Evolutionary conservation across 2,329 filamentous ascomycete species (phyloP).

Genomic region (Dothideomycetes sp.): DNA sequence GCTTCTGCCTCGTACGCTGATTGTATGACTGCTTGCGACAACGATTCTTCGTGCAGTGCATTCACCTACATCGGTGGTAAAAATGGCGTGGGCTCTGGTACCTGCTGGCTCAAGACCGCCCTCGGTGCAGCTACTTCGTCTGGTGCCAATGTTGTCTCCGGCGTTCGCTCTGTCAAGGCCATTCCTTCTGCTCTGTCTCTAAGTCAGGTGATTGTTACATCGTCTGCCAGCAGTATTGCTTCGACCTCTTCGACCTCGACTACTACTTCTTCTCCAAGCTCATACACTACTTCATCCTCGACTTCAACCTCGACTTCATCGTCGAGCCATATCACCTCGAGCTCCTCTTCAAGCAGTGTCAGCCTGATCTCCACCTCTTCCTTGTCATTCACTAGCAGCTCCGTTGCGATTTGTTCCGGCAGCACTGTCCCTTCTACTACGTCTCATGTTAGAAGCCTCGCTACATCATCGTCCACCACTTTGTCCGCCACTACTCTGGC

Average conservation of each 20-base stretch:
- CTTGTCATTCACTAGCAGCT: not conserved
- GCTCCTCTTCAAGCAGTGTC: not conserved
- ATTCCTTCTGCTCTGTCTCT: slow-evolving; percentile 8
- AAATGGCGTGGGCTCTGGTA: slow-evolving; percentile 10
- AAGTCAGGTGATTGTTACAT: slow-evolving; percentile 1
- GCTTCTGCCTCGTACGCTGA: slow-evolving; percentile 14
- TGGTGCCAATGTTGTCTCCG: slow-evolving; percentile 15
- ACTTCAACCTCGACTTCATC: not conserved
- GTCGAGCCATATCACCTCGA: slow-evolving; percentile 7
- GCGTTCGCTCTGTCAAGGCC: slow-evolving; percentile 6
- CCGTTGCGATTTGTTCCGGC: slow-evolving; percentile 1
- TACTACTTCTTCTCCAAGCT: not conserved
- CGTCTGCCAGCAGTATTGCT: slow-evolving; percentile 7
- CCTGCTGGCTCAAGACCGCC: slow-evolving; percentile 13
- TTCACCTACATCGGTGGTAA: slow-evolving; percentile 16
- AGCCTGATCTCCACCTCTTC: not conserved
- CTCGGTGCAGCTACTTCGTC: slow-evolving; percentile 11
- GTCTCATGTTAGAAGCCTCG: slow-evolving; percentile 2
- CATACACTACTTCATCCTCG: not conserved
- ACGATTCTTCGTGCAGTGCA: slow-evolving; percentile 11
- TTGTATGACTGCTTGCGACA: slow-evolving; percentile 14
- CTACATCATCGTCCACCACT: not conserved
- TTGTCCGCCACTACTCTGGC: slow-evolving; percentile 5
- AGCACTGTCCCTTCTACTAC: slow-evolving; percentile 13
- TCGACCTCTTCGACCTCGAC: not conserved